Evolutionary conservation across 768 basidiomycete species (phyloP), one percentile per base, ranked within the genome.

Genomic region (Filobasidium floriforme): DNA sequence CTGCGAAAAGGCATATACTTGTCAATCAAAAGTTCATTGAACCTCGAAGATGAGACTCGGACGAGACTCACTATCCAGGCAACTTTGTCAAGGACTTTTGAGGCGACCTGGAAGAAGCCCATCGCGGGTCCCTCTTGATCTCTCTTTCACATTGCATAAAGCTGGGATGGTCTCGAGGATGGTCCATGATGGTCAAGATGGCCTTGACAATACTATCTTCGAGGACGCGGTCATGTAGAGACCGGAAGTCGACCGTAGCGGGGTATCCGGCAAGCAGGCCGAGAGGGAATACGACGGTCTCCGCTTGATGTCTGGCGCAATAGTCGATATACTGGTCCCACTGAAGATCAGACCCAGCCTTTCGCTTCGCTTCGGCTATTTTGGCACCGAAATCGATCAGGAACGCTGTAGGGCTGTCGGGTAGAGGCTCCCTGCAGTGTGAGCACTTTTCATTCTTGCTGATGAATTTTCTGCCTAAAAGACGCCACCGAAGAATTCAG

Each of bases 11-110:
- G 32, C 4, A 37, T 9, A 9, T 37, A 37, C 3, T 49, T 49
- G 46, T 49, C 18, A 49, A 12, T 18, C 5, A 12, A 4, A 14
- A 5, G 22, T 12, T 2, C 14, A 22, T 22, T 49, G 3, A 5
- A 12, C 46, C 46, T 22, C 15, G 15, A 49, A 49, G 15, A n/a
- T n/a, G n/a, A 15, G 22, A 49, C 18, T 12, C n/a, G n/a, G n/a
- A n/a, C n/a, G n/a, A n/a, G n/a, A 57, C 54, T 57, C 54, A 57
- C 54, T 57, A 57, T 24, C 54, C 54, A 5, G 54, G 54, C 15
- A 49, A 18, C 12, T 49, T 49, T 49, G 18, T 49, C 18, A 49
- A 5, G 46, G 22, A 18, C 46, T 49, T 49, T 18, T 15, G 5
- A 12, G 46, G 22, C 22, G 46, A 49, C 12, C 22, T 15, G 3